Evolutionary conservation across 1,284 basidiomycete genomes (phyloP).

Genomic region (Agaricales sp.): DNA sequence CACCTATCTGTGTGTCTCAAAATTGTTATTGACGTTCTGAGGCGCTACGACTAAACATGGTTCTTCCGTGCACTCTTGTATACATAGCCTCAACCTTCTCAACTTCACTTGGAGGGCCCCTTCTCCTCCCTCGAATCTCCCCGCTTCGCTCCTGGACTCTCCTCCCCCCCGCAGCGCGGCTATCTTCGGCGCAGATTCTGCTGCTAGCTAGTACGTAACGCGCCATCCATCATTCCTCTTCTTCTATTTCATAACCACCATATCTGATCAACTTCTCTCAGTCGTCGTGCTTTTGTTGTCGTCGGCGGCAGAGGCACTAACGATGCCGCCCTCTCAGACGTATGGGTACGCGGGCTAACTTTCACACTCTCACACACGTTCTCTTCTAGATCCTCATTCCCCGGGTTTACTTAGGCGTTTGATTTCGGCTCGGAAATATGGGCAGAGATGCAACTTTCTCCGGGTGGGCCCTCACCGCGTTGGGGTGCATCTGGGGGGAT

Average conservation of each 20-base stretch:
- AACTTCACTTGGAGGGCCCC: conserved; percentile 53
- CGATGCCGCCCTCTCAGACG: conserved; percentile 45
- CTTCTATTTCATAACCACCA: conserved; percentile 5
- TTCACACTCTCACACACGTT: conserved; percentile 1
- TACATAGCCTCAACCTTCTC: conserved; percentile 44
- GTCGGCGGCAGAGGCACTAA: conserved; percentile 52
- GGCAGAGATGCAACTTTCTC: conserved; percentile 42
- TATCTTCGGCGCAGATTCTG: conserved; percentile 54
- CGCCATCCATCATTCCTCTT: conserved; percentile 1
- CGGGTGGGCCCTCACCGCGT: conserved; percentile 45
- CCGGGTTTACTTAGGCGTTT: conserved; percentile 40
- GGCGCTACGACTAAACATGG: neutral
- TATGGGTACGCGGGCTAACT: conserved; percentile 45
- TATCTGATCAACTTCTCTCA: conserved; percentile 18
- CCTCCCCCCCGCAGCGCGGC: conserved; percentile 59
- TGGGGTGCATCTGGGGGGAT: conserved; percentile 66
- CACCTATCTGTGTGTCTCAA: conserved; percentile 51
- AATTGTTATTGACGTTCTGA: conserved; percentile 1
- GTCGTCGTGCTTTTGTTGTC: conserved; percentile 62
- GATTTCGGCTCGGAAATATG: conserved; percentile 68
- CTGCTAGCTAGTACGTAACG: conserved; percentile 63
- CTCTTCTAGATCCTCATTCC: conserved; percentile 11
- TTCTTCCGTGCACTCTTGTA: conserved; percentile 9
- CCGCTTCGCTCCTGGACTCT: conserved; percentile 19
- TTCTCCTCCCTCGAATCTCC: conserved; percentile 28